A percentile compares a stretch with the other conserved stretches of the same genome.
Conservation (phyloP, 139 green algal species). For the Chlamydomonas schloesseri region DNA sequence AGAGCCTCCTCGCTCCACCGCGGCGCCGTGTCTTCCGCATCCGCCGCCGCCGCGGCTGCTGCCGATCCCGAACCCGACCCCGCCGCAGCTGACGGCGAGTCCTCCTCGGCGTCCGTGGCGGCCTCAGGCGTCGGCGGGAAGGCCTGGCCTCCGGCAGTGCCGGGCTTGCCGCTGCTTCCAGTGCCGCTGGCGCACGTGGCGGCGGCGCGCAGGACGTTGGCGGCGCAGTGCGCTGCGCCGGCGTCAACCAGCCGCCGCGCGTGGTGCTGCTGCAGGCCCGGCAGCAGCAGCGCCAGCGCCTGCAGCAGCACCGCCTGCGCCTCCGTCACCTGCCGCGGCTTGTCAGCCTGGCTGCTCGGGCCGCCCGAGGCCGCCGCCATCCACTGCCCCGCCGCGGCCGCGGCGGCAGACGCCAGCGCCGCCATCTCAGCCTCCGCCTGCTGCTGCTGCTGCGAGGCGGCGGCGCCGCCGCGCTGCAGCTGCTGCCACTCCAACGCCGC, state of each 20-base stretch:
- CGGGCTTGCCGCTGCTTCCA: neutral
- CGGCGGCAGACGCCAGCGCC: too few relatives aligned
- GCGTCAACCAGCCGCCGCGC: neutral
- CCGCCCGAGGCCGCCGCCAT: neutral
- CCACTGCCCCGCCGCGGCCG: too few relatives aligned
- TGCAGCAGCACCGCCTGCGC: slow-evolving; percentile 22
- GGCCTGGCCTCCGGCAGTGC: neutral
- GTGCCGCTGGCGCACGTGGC: neutral
- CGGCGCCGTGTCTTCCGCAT: neutral
- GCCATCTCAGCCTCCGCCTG: neutral
- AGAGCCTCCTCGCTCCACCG: neutral
- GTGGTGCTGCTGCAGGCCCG: neutral
- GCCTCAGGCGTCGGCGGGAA: too few relatives aligned
- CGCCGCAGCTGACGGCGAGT: too few relatives aligned
- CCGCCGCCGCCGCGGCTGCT: too few relatives aligned
- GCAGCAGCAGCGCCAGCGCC: slow-evolving; percentile 18
- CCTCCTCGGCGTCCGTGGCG: too few relatives aligned
- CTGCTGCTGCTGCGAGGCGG: neutral
- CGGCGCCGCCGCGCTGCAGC: neutral
- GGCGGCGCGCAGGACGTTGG: neutral
- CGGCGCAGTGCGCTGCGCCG: neutral
- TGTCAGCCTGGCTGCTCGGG: neutral
- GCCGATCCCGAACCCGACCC: too few relatives aligned
- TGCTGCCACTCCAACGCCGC: neutral
- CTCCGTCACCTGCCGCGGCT: neutral